phyloP scores from a whole-genome alignment of 2,329 filamentous ascomycete genomes.

The Diaporthe longicolla region DNA sequence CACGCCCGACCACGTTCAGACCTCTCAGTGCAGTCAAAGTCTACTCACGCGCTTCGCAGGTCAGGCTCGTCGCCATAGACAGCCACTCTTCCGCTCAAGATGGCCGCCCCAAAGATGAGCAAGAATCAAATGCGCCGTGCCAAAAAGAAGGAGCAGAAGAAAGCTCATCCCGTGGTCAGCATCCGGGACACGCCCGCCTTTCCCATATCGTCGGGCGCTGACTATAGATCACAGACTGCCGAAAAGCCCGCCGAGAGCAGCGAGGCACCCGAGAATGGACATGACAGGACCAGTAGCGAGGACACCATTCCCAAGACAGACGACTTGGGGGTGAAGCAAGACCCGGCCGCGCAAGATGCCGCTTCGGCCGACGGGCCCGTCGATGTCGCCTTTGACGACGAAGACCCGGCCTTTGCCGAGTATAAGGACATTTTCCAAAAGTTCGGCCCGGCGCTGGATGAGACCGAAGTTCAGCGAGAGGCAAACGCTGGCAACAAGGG shows the following conservation, averaged over 20 bases:
- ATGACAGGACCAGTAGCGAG: conserved; percentile 12
- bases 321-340: conserved; percentile 61
- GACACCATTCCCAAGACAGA: conserved; percentile 47
- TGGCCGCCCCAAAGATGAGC: conserved; percentile 81
- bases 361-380: conserved; percentile 62
- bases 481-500: conserved; percentile 82
- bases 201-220: conserved; percentile 38
- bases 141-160: conserved; percentile 94
- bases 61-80: conserved; percentile 24
- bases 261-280: conserved; percentile 42
- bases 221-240: conserved; percentile 44
- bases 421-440: conserved; percentile 87
- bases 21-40: neutral
- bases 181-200: neutral
- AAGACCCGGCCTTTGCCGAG: conserved; percentile 85
- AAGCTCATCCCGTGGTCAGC: conserved; percentile 69
- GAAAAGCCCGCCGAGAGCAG: conserved; percentile 7
- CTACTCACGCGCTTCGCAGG: neutral
- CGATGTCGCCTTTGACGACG: conserved; percentile 68
- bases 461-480: conserved; percentile 75
- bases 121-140: conserved; percentile 95
- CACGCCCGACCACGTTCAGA: conserved; percentile 2
- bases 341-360: conserved; percentile 51
- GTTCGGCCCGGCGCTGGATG: conserved; percentile 77
- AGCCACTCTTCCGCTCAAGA: conserved; percentile 53